Evolutionary conservation across 495 filamentous ascomycete species (phyloP), one percentile per base, ranked within the genome.

Genomic region (Chaetomium cochliodes): DNA sequence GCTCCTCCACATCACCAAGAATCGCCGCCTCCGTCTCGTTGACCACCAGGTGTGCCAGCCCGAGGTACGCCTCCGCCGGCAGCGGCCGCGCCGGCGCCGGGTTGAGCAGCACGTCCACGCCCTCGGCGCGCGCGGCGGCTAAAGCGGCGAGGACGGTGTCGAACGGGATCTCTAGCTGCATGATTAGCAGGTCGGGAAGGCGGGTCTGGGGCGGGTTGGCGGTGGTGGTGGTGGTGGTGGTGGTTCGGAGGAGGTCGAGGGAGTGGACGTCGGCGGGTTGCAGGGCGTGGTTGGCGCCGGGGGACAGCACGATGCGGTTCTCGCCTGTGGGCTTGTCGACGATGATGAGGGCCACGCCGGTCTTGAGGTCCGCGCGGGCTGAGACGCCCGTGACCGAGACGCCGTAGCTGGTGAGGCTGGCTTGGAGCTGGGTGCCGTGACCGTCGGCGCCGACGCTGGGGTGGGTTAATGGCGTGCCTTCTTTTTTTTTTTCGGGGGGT

Each of bases 21-120:
- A 92, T 80, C 16, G 87, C 84, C 0, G 93, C 91, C 76, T 98
- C 94, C 0, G 89, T 92, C 78, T 98, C 93, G 70, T 98, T 97
- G 63, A 97, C 81, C 44, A 97, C 84, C 46, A 97, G 75, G 66
- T 96, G 91, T 16, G 85, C 84, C n/a, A 97, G 80, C 3, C 83
- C 85, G 2, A 63, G 54, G 72, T 90, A 94, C 23, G 82, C 87
- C n/a, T 83, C 82, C 5, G 80, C 79, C 0, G 92, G 92, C 3
- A 97, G 69, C 20, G 72, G 69, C 41, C 87, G 83, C 11, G 93
- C 94, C 16, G 91, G 91, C 5, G 90, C 90, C 11, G 93, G 93
- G 75, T 98, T 98, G 18, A 97, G 78, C 58, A 96, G 80, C 2
- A 93, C 87, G 23, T 77, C 76, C 46, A 87, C 78, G 1, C 80